A percentile compares a stretch with the other conserved stretches of the same genome.
Evolutionary conservation across 2,329 filamentous ascomycete genomes (phyloP).

Genomic region (Fusarium multiceps): DNA sequence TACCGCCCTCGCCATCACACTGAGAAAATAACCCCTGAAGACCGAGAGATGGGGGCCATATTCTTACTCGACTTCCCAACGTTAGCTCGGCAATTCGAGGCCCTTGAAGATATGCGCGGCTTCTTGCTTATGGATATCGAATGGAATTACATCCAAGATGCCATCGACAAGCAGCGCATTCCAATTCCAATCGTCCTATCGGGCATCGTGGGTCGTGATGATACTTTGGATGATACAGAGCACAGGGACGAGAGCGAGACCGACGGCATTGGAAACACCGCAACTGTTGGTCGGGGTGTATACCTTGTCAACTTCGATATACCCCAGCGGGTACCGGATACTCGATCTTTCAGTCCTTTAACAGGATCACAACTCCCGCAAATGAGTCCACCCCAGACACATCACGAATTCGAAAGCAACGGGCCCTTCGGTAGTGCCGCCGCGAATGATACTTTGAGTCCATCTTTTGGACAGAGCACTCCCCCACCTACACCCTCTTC

Average conservation of each 20-base stretch:
- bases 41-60: conserved; percentile 23
- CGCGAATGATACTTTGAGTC: background rate
- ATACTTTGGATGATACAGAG: background rate
- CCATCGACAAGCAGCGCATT: conserved; percentile 30
- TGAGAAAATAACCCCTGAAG: conserved; percentile 33
- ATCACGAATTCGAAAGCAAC: no score
- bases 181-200: background rate
- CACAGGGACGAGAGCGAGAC: background rate
- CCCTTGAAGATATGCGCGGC: conserved; percentile 24
- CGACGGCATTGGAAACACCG: no score
- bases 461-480: no score
- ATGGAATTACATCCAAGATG: conserved; percentile 40
- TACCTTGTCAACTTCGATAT: background rate
- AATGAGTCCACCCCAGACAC: background rate
- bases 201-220: background rate
- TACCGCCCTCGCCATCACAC: conserved; percentile 42
- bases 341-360: background rate
- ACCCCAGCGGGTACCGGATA: background rate
- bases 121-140: conserved; percentile 45
- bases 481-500: background rate
- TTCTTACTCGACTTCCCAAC: conserved; percentile 31
- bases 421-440: no score
- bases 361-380: background rate
- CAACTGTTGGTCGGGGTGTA: background rate
- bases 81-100: conserved; percentile 17